Conservation (phyloP, 2,329 filamentous ascomycete genomes). For the Fonsecaea nubica region DNA sequence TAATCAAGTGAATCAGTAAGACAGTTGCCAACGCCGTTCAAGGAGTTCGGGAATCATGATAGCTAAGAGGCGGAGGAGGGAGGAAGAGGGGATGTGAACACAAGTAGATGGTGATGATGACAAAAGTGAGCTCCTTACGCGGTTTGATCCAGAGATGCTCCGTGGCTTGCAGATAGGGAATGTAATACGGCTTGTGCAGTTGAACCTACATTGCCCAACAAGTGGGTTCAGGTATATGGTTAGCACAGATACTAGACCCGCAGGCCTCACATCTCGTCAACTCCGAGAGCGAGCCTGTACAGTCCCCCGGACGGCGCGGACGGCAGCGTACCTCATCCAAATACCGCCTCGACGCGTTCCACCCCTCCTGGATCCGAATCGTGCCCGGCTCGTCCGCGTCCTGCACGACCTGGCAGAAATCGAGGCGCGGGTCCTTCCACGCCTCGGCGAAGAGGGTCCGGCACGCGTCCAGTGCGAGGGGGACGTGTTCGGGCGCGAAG, state of each 20-base stretch:
- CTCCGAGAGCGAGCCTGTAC: no score
- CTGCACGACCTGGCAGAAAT: slow-evolving; percentile 13
- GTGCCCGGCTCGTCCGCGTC: slow-evolving; percentile 1
- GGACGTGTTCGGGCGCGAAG: not conserved
- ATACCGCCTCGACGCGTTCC: slow-evolving; percentile 12
- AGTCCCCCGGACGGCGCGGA: no score
- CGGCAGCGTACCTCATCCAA: slow-evolving; percentile 5
- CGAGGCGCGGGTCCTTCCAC: slow-evolving; percentile 10
- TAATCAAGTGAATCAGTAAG: no score
- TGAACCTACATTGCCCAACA: slow-evolving; percentile 1
- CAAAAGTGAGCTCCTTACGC: not conserved
- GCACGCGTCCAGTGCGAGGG: slow-evolving; percentile 8
- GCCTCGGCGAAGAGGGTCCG: not conserved
- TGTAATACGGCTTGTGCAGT: slow-evolving; percentile 8
- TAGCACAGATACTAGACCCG: no score
- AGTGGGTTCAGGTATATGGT: no score
- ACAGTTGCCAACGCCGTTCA: no score
- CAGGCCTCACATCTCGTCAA: not conserved
- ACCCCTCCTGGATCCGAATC: slow-evolving; percentile 12
- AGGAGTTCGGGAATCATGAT: no score
- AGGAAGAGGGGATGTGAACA: no score
- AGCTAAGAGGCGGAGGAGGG: no score
- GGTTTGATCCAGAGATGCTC: slow-evolving; percentile 11
- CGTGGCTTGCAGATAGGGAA: slow-evolving; percentile 8
- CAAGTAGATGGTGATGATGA: no score